Evolutionary conservation across 177 flowering plant genomes (phyloP).

Genomic region (Tripterygium wilfordii): DNA sequence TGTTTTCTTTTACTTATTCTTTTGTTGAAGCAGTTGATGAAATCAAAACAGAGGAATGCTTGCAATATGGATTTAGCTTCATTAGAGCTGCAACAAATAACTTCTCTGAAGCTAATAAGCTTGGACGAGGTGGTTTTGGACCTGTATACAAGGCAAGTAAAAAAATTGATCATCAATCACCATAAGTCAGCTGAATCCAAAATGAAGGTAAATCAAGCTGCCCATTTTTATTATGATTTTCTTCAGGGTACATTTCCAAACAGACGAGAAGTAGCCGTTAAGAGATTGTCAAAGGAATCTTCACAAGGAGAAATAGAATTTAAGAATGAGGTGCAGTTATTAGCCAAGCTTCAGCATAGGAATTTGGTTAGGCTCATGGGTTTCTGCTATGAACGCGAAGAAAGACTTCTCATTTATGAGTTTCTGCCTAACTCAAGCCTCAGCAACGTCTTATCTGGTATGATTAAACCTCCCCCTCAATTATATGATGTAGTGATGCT

Average conservation of each 20-base stretch:
- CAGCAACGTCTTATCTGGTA: conserved; percentile 11
- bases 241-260: conserved; percentile 3
- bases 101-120: conserved; percentile 9
- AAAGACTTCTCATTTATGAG: conserved; percentile 21
- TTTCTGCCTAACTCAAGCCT: conserved; percentile 16
- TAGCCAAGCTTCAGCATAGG: conserved; percentile 19
- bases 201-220: too few relatives aligned
- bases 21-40: not conserved
- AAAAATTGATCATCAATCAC: not conserved
- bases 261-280: conserved; percentile 37
- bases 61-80: not conserved
- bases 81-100: conserved; percentile 6
- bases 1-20: not conserved
- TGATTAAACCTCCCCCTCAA: not conserved
- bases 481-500: too few relatives aligned
- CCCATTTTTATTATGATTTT: too few relatives aligned
- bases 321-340: conserved; percentile 16
- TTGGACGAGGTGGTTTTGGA: conserved; percentile 17
- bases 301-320: conserved; percentile 16
- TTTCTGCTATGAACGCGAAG: conserved; percentile 13
- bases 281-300: conserved; percentile 7
- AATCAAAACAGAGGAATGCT: not conserved
- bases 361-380: conserved; percentile 19
- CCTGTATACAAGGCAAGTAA: conserved; percentile 12
- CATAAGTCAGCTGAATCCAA: too few relatives aligned